Percentiles rank a stretch among this genome's conserved stretches.
These are phyloP conservation scores for Batkoa obscura DNA, from an alignment of 371 early-diverging fungal genomes.

Conservation along the genomic window DNA sequence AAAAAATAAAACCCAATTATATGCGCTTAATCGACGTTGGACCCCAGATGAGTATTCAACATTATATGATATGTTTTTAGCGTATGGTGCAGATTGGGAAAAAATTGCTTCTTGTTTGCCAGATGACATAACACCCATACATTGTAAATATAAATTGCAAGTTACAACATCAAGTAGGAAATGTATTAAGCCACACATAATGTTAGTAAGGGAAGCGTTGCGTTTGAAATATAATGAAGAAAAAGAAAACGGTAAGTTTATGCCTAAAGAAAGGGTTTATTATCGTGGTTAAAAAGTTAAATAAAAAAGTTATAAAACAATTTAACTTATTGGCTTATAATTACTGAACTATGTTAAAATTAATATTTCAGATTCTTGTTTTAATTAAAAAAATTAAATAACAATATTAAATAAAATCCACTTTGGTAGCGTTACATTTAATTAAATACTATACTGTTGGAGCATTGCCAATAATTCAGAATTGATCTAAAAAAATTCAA, in stretches of 20 bases:
- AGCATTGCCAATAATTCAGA: too few species aligned
- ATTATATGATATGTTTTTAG: not conserved
- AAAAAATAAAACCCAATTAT: not conserved
- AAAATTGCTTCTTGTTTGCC: not conserved
- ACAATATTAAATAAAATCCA: too few species aligned
- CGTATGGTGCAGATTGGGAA: not conserved
- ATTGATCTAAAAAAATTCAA: too few species aligned
- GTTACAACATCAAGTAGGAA: not conserved
- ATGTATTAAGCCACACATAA: not conserved
- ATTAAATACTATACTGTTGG: too few species aligned
- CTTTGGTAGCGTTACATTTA: too few species aligned
- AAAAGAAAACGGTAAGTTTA: not conserved
- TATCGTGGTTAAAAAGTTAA: not conserved
- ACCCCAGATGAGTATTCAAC: not conserved
- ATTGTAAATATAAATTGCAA: not conserved
- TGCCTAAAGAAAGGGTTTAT: not conserved
- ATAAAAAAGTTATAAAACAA: too few species aligned
- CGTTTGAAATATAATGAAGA: not conserved
- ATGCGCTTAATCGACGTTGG: not conserved
- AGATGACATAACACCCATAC: not conserved
- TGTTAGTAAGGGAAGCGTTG: not conserved
- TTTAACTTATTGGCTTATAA: too few species aligned
- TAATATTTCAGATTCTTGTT: too few species aligned
- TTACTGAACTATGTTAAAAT: too few species aligned
- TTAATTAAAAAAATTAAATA: too few species aligned